A percentile compares a stretch with the other conserved stretches of the same genome.
phyloP scores from a whole-genome alignment of 768 basidiomycete species.

The Rhodotorula diobovata region DNA sequence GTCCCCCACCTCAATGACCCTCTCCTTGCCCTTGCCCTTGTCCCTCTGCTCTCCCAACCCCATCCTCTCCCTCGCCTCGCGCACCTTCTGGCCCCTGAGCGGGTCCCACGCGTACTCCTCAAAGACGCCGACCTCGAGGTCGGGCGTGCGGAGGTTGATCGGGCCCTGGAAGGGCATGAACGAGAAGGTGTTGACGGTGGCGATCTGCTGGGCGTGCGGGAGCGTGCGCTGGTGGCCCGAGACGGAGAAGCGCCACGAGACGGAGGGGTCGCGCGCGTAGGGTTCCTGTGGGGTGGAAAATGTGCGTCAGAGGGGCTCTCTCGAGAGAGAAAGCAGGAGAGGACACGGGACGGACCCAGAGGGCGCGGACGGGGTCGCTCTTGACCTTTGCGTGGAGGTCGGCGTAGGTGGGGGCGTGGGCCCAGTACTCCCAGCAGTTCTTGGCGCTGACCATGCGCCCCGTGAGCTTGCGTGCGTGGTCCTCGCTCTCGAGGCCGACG shows the following conservation, averaged over 20 bases:
- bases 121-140: conserved; percentile 38
- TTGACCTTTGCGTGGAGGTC: conserved; percentile 60
- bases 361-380: conserved; percentile 32
- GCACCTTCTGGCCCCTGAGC: conserved; percentile 11
- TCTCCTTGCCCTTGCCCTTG: conserved; percentile 47
- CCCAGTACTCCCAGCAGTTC: conserved; percentile 52
- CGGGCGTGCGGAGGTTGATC: conserved; percentile 65
- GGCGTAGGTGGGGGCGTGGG: conserved; percentile 52
- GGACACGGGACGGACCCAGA: conserved; percentile 15
- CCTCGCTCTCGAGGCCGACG: conserved; percentile 63
- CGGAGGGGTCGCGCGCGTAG: conserved; percentile 55
- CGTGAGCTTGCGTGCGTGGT: conserved; percentile 69
- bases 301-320: background rate
- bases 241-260: conserved; percentile 76
- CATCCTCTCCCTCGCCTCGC: conserved; percentile 13
- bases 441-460: conserved; percentile 75
- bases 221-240: conserved; percentile 50
- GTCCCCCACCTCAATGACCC: background rate
- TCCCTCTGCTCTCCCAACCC: conserved; percentile 44
- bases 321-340: background rate
- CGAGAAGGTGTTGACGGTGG: conserved; percentile 54
- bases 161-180: conserved; percentile 79
- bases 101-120: conserved; percentile 37
- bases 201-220: conserved; percentile 14
- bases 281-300: conserved; percentile 52